Evolutionary conservation across 805 yeast species (phyloP).

Genomic region (Lipomyces yamanashiensis): DNA sequence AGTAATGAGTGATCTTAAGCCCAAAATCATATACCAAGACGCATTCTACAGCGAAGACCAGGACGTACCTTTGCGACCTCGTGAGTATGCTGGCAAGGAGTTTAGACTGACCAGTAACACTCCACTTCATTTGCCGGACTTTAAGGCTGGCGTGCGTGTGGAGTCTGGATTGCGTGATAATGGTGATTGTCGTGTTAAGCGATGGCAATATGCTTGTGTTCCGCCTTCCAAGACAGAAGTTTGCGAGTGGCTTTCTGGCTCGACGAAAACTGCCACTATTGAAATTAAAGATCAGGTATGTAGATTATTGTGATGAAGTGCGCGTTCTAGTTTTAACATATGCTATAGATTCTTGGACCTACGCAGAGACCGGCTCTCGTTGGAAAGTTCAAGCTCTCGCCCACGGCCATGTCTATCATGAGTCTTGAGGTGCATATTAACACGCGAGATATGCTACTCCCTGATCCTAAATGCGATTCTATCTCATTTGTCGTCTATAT

Average conservation of each 20-base stretch:
- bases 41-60: slow-evolving; percentile 63
- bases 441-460: slow-evolving; percentile 54
- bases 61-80: slow-evolving; percentile 61
- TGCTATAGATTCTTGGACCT: slow-evolving; percentile 32
- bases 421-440: slow-evolving; percentile 70
- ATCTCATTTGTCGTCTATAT: slow-evolving; percentile 68
- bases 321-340: slow-evolving; percentile 25
- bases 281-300: neutral
- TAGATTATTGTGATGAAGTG: neutral
- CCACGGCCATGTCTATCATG: slow-evolving; percentile 57
- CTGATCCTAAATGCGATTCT: slow-evolving; percentile 70
- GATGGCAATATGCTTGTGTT: slow-evolving; percentile 47
- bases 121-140: slow-evolving; percentile 43
- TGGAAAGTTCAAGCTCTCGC: slow-evolving; percentile 35
- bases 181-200: slow-evolving; percentile 10
- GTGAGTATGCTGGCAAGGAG: slow-evolving; percentile 69
- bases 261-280: neutral
- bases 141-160: slow-evolving; percentile 25
- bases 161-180: slow-evolving; percentile 16
- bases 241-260: slow-evolving; percentile 43
- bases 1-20: slow-evolving; percentile 54
- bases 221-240: slow-evolving; percentile 58
- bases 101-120: slow-evolving; percentile 55
- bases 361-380: slow-evolving; percentile 16
- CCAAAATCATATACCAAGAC: slow-evolving; percentile 59